Percentiles rank a stretch among this genome's conserved stretches.
These are phyloP conservation scores for Stemphylium lycopersici DNA, from an alignment of 2,329 filamentous ascomycete species.

Conservation along the genomic window DNA sequence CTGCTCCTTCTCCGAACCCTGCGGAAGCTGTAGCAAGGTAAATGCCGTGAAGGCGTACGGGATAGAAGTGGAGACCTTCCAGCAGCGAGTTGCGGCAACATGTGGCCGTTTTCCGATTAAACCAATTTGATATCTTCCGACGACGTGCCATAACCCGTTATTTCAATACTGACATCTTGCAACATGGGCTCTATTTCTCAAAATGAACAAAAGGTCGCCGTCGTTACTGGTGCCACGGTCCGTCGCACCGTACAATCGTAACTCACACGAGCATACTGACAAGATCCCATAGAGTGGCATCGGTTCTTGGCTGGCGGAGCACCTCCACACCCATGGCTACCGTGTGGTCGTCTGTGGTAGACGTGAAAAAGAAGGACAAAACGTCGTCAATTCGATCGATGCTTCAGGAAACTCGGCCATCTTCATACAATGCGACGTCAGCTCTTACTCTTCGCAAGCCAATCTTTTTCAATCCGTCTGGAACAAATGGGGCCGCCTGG, in stretches of 20 bases:
- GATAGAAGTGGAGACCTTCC: neutral
- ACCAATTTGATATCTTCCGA: neutral
- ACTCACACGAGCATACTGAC: conserved; percentile 1
- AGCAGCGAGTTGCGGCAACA: too few species aligned
- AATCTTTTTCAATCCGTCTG: conserved; percentile 53
- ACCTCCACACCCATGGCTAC: conserved; percentile 46
- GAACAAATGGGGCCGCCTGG: conserved; percentile 54
- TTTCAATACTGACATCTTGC: neutral
- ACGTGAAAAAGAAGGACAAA: conserved; percentile 44
- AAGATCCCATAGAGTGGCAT: conserved; percentile 53
- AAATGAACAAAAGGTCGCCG: conserved; percentile 42
- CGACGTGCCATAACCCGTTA: neutral
- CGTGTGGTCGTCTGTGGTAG: conserved; percentile 51
- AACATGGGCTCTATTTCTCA: conserved; percentile 13
- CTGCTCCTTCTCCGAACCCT: neutral
- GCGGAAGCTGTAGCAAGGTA: neutral
- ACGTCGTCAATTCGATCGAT: conserved; percentile 25
- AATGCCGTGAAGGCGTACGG: neutral
- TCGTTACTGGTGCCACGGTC: conserved; percentile 52
- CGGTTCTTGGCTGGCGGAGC: conserved; percentile 51
- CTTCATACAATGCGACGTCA: conserved; percentile 56
- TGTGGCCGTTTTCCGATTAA: neutral
- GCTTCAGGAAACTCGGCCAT: conserved; percentile 38
- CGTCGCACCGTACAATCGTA: conserved; percentile 20
- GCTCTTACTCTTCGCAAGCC: conserved; percentile 55